These are phyloP conservation scores for Dothideomycetes sp. DNA, from an alignment of 2,329 filamentous ascomycete species.

Conservation along the genomic window DNA sequence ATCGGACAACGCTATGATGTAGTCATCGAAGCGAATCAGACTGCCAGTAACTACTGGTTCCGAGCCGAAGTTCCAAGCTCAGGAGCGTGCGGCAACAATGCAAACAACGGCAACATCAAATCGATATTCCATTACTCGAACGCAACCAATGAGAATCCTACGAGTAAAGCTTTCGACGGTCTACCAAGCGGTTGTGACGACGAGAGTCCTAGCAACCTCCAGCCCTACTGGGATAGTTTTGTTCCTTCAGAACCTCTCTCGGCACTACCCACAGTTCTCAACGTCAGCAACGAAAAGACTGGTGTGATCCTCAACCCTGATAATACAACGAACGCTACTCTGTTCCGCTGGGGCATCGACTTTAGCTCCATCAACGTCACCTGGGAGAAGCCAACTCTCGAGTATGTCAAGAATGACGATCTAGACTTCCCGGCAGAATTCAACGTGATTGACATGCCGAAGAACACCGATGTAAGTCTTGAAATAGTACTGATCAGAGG, in stretches of 20 bases:
- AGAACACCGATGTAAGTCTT: neutral
- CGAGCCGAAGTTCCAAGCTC: conserved; percentile 26
- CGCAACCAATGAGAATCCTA: conserved; percentile 19
- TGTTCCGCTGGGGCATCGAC: conserved; percentile 35
- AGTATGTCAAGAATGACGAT: conserved; percentile 24
- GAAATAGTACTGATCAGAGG: neutral
- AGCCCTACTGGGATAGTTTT: conserved; percentile 27
- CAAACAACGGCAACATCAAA: conserved; percentile 28
- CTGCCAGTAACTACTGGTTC: conserved; percentile 38
- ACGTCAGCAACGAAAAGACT: neutral
- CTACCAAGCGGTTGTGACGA: conserved; percentile 25
- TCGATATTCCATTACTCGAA: conserved; percentile 34
- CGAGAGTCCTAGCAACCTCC: conserved; percentile 23
- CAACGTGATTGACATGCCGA: conserved; percentile 7
- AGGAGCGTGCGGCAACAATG: conserved; percentile 18
- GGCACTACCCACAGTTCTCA: conserved; percentile 10
- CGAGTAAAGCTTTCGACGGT: conserved; percentile 21
- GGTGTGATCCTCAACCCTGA: conserved; percentile 16
- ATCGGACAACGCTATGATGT: conserved; percentile 41
- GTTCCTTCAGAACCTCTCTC: conserved; percentile 23
- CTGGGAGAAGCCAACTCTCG: conserved; percentile 29
- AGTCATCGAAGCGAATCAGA: conserved; percentile 37
- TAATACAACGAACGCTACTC: conserved; percentile 12
- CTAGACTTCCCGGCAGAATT: neutral
- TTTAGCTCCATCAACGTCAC: conserved; percentile 28